Conservation (phyloP, 768 basidiomycete species). For the Holtermanniella nyarrowii region DNA sequence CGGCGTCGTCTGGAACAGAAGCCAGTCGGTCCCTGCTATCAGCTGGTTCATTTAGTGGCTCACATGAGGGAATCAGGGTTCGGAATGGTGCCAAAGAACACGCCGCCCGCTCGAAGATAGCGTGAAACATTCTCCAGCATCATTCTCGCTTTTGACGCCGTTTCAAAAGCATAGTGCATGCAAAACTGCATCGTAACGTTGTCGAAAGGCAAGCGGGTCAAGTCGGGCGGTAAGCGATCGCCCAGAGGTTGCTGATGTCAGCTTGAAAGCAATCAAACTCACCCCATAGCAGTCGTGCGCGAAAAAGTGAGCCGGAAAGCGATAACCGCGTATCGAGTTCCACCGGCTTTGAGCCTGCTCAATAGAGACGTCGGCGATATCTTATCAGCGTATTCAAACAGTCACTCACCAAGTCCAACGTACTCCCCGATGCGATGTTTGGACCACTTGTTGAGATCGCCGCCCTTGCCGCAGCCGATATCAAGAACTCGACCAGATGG, state of each 20-base stretch:
- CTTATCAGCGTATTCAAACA: slow-evolving; percentile 42
- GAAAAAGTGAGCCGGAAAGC: slow-evolving; percentile 70
- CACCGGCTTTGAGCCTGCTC: slow-evolving; percentile 74
- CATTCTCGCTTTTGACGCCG: slow-evolving; percentile 67
- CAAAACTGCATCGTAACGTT: slow-evolving; percentile 99
- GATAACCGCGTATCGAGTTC: slow-evolving; percentile 46
- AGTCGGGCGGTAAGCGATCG: slow-evolving; percentile 55
- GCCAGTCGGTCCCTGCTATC: slow-evolving; percentile 58
- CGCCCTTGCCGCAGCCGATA: slow-evolving; percentile 98
- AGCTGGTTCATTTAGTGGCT: slow-evolving; percentile 31
- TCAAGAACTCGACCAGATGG: slow-evolving; percentile 71
- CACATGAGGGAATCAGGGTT: slow-evolving; percentile 76
- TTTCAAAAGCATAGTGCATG: slow-evolving; percentile 99
- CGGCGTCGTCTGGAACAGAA: slow-evolving; percentile 53
- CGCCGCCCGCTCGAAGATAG: slow-evolving; percentile 69
- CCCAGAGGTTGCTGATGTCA: slow-evolving; percentile 50
- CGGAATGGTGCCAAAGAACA: slow-evolving; percentile 96
- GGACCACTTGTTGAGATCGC: slow-evolving; percentile 90
- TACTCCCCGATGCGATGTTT: slow-evolving; percentile 73
- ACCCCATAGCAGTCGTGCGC: slow-evolving; percentile 78
- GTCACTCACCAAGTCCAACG: slow-evolving; percentile 62
- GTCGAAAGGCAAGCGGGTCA: slow-evolving; percentile 65
- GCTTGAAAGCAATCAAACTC: slow-evolving; percentile 12
- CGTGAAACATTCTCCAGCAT: slow-evolving; percentile 86
- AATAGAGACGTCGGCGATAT: slow-evolving; percentile 79